Evolutionary conservation across 345 rosid genomes (phyloP).

Genomic region (Ricinus communis): DNA sequence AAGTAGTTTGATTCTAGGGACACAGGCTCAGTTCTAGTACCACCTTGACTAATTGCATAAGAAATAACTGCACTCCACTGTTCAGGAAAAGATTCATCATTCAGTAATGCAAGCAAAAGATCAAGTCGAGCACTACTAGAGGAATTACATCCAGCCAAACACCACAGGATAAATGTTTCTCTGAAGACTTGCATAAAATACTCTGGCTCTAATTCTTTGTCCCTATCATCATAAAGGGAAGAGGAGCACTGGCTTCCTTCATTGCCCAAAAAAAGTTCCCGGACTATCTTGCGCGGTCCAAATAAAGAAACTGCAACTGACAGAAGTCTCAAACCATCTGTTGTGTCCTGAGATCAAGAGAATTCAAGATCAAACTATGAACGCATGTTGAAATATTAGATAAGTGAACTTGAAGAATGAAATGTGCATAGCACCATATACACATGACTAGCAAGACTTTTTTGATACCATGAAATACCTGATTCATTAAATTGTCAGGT

Average conservation of each 20-base stretch:
- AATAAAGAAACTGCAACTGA: constrained; percentile 66
- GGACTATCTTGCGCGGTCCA: constrained; percentile 70
- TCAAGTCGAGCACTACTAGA: constrained; percentile 58
- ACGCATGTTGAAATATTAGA: neutral
- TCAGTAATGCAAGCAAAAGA: constrained; percentile 68
- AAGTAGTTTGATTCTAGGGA: constrained; percentile 35
- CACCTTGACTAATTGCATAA: constrained; percentile 43
- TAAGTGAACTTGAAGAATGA: neutral
- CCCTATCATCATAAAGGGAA: constrained; percentile 33
- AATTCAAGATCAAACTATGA: neutral
- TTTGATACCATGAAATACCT: neutral
- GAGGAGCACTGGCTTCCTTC: constrained; percentile 22
- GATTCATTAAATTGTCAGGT: too few species aligned
- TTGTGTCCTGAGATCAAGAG: constrained; percentile 52
- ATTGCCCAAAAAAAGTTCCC: constrained; percentile 34
- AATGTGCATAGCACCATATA: neutral
- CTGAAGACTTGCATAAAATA: constrained; percentile 53
- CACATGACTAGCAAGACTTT: neutral
- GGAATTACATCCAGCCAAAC: constrained; percentile 51
- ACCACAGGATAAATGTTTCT: constrained; percentile 87
- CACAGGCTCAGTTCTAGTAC: constrained; percentile 33
- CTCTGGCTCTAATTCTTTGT: constrained; percentile 40
- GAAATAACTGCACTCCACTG: constrained; percentile 73
- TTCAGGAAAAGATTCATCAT: constrained; percentile 71
- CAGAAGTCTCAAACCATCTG: constrained; percentile 70